Base-by-base conservation (phyloP, 2,329 filamentous ascomycete genomes). In the Stachybotrys chartarum region DNA sequence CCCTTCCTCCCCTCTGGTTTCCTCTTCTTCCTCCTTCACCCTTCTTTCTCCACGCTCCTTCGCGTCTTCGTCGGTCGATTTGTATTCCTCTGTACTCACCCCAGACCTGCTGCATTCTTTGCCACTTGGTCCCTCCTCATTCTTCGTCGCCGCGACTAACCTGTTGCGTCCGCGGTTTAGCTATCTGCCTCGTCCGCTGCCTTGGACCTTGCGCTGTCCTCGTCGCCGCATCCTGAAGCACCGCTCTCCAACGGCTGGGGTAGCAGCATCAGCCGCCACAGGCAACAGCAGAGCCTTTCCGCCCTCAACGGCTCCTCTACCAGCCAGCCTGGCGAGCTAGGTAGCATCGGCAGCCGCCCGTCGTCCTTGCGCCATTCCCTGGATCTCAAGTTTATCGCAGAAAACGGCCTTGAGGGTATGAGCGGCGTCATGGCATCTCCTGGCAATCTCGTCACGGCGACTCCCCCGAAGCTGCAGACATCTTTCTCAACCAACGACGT, bases 401-500 rank as follows among this genome's bases (percentile, higher is more conserved):
- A 82, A 49, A 72, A 65, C 59, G 62, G 70, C 4, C 62, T 69
- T 17, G 78, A 79, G 51, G 61, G 66, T 11, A 58, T 70, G 30
- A 65, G 66, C 46, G 63, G 64, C 45, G 66, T 73, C 51, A 74
- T 78, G 58, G 71, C 78, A 31, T 74, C 82, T 3, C 71, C 80
- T 16, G 69, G 73, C 30, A 81, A 68, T 56, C 77, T 80, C 57
- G 71, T 72, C 57, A 80, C 87, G 69, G 78, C 82, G 30, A 82
- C 83, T 54, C 83, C 88, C 42, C 84, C 87, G 32, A 91, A 90
- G 75, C 72, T 96, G 56, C 89, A 92, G 72, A 86, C 88, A 49
- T 97, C 93, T 0, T 97, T 90, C 75, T 97, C 94, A 10, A 85
- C 90, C 54, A 94, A 88, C 70, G 92, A 97, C 66, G 80, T 97